These are phyloP conservation scores for Lippia alba DNA, from an alignment of 305 asterid species.

Conservation along the genomic window DNA sequence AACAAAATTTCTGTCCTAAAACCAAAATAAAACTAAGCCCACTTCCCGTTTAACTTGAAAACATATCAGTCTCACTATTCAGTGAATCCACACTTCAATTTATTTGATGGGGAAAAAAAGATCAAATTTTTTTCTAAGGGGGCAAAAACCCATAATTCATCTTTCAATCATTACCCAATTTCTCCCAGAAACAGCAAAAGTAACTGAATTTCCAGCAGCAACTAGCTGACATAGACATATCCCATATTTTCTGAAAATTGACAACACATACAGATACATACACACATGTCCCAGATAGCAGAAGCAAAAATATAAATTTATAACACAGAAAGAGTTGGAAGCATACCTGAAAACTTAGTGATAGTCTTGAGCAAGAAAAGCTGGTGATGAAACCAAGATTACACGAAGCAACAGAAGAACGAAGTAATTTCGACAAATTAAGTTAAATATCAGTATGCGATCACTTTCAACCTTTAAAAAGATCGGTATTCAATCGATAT, in stretches of 20 bases:
- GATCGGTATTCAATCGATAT: not conserved
- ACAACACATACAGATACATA: not conserved
- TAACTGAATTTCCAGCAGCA: not conserved
- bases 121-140: not conserved
- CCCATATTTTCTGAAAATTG: not conserved
- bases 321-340: not conserved
- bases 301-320: not conserved
- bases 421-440: constrained; percentile 40
- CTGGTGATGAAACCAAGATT: constrained; percentile 16
- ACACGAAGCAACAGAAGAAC: not conserved
- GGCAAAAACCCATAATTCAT: constrained; percentile 10
- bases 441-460: constrained; percentile 20
- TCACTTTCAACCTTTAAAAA: constrained; percentile 18
- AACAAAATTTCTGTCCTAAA: constrained; percentile 9
- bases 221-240: constrained; percentile 2
- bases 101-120: not conserved
- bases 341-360: constrained; percentile 35
- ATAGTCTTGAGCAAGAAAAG: constrained; percentile 26
- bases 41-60: not conserved
- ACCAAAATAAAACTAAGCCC: not conserved
- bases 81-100: not conserved
- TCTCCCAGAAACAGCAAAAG: constrained; percentile 8
- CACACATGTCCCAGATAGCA: not conserved
- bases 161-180: constrained; percentile 9
- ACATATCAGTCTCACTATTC: constrained; percentile 1